phyloP scores from a whole-genome alignment of 2,329 filamentous ascomycete genomes.

The Aspergillus awamori region DNA sequence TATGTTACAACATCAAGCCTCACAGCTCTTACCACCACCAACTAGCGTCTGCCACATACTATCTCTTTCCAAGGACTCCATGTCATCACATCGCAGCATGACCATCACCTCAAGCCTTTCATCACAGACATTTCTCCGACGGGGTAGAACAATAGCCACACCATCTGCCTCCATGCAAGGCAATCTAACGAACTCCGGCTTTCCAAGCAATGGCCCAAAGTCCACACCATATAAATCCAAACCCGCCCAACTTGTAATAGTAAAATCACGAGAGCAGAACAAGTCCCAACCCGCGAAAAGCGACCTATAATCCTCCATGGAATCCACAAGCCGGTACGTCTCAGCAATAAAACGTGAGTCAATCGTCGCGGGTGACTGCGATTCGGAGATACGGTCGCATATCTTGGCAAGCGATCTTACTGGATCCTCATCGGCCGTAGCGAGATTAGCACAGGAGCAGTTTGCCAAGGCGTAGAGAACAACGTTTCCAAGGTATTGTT shows the following conservation, averaged over 20 bases:
- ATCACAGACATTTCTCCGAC: background rate
- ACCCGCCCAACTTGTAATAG: slow-evolving; percentile 19
- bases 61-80: slow-evolving; percentile 8
- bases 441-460: background rate
- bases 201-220: slow-evolving; percentile 12
- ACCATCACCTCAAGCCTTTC: slow-evolving; percentile 5
- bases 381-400: background rate
- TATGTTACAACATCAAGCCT: no score
- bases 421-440: background rate
- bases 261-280: slow-evolving; percentile 18
- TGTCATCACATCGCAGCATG: slow-evolving; percentile 9
- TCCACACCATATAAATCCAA: slow-evolving; percentile 10
- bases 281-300: slow-evolving; percentile 18
- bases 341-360: slow-evolving; percentile 9
- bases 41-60: background rate
- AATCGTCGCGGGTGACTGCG: slow-evolving; percentile 2
- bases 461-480: slow-evolving; percentile 6
- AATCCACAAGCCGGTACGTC: slow-evolving; percentile 4
- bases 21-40: no score
- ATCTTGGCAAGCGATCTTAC: background rate
- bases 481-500: slow-evolving; percentile 5
- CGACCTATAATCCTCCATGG: background rate
- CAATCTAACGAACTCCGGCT: slow-evolving; percentile 10
- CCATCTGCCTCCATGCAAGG: slow-evolving; percentile 17
- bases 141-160: slow-evolving; percentile 2